phyloP scores from a whole-genome alignment of 495 filamentous ascomycete genomes.

The Chaetomium fimeti region DNA sequence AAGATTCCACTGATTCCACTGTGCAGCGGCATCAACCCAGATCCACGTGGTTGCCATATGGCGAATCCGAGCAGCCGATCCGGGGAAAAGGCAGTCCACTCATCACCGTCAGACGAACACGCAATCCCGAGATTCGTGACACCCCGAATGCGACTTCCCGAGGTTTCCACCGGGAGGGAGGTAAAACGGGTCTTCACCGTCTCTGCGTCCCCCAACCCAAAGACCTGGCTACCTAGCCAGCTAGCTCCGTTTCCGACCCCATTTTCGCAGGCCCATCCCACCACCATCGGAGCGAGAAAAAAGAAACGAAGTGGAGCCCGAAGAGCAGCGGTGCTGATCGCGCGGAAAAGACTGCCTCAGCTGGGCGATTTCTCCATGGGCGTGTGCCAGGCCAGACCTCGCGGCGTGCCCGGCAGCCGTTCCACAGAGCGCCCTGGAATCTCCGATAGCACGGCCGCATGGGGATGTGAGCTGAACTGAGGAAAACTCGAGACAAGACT shows the following conservation, averaged over 20 bases:
- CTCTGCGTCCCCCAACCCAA: too few relatives aligned
- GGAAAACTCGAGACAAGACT: neutral
- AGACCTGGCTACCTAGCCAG: too few relatives aligned
- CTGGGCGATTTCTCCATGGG: neutral
- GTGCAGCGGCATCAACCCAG: neutral
- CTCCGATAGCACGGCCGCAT: neutral
- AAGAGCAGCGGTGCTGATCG: conserved; percentile 12
- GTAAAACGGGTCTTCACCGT: neutral
- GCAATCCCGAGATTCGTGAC: neutral
- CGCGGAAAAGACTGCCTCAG: conserved; percentile 10
- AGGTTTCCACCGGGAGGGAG: too few relatives aligned
- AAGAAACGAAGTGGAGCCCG: neutral
- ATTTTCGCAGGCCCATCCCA: neutral
- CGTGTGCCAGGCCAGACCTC: neutral
- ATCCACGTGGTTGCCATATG: conserved; percentile 18
- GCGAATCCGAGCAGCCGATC: neutral
- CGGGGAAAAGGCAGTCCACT: neutral
- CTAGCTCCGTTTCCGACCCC: conserved; percentile 1
- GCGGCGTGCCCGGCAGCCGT: neutral
- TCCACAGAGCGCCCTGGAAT: neutral
- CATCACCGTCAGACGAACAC: neutral
- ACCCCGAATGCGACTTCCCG: neutral
- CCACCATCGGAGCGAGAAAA: neutral
- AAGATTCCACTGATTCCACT: neutral
- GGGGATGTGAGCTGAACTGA: too few relatives aligned